These are phyloP conservation scores for Fraxinus cuspidata DNA, from an alignment of 257 asterid species.

Conservation along the genomic window DNA sequence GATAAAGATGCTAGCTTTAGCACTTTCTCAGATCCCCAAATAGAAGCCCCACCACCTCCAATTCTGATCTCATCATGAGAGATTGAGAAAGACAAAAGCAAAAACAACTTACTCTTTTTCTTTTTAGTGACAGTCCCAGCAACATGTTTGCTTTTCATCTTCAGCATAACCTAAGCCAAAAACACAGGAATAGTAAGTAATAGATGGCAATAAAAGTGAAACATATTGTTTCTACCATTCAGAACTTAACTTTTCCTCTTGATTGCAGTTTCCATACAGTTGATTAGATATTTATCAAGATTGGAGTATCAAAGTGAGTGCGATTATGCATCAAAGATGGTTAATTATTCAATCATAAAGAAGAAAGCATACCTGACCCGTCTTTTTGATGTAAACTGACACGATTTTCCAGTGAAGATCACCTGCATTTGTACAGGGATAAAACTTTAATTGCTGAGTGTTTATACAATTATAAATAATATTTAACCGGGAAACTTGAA, in stretches of 20 bases:
- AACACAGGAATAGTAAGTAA: constrained; percentile 29
- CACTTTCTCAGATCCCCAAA: constrained; percentile 92
- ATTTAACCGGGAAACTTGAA: not conserved
- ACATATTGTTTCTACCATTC: constrained; percentile 22
- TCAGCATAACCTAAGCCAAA: constrained; percentile 58
- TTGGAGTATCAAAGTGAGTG: constrained; percentile 3
- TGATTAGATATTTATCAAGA: not conserved
- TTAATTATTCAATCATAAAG: constrained; percentile 35
- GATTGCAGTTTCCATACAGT: not conserved
- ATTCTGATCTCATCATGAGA: constrained; percentile 58
- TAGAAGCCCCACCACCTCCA: constrained; percentile 56
- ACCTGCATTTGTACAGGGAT: constrained; percentile 49
- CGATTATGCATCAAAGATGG: not conserved
- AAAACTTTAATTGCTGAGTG: not conserved
- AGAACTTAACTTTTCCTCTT: constrained; percentile 27
- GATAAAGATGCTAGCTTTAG: constrained; percentile 36
- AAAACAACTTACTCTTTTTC: constrained; percentile 87
- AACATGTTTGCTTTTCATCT: constrained; percentile 94
- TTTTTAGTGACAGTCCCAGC: constrained; percentile 99
- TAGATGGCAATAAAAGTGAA: constrained; percentile 31
- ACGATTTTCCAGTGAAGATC: constrained; percentile 98
- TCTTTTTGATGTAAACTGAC: constrained; percentile 76
- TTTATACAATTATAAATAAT: not conserved
- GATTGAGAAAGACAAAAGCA: constrained; percentile 38
- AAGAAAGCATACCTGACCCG: constrained; percentile 71